Conservation (phyloP, 768 basidiomycete species). For the Inosperma sp. region DNA sequence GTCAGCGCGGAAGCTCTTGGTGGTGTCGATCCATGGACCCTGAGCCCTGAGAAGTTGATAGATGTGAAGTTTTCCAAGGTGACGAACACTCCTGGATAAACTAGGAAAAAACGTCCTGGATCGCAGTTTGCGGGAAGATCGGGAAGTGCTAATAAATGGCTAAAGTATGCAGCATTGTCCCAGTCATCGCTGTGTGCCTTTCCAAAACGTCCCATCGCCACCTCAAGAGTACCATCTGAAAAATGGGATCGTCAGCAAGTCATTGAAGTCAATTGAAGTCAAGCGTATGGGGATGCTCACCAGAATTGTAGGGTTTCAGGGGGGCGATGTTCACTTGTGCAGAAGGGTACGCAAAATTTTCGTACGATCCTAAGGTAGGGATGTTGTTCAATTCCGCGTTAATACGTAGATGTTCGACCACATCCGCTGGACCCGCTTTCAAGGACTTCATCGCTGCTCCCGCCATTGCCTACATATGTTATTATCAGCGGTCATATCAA, state of each 20-base stretch:
- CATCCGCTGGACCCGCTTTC: not conserved
- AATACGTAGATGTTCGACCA: not conserved
- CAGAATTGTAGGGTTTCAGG: not conserved
- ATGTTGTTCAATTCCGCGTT: conserved; percentile 1
- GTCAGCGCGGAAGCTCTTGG: not conserved
- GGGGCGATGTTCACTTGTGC: conserved; percentile 2
- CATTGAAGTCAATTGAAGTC: too few species aligned
- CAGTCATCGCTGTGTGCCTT: not conserved
- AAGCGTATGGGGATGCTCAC: not conserved
- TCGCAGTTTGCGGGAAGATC: not conserved
- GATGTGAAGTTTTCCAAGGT: not conserved
- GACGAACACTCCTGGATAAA: conserved; percentile 1
- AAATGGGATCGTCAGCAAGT: too few species aligned
- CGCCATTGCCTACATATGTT: not conserved
- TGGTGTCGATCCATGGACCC: not conserved
- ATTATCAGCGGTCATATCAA: too few species aligned
- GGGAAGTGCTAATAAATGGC: not conserved
- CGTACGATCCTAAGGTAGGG: not conserved
- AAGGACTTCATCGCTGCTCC: not conserved
- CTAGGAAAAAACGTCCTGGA: conserved; percentile 2
- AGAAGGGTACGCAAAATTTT: not conserved
- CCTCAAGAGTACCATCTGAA: not conserved
- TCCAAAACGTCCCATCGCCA: not conserved
- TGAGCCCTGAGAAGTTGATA: conserved; percentile 4
- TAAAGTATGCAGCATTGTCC: not conserved